Base-by-base conservation (phyloP, 176 grass and related monocot genomes). In the Musa acuminata region DNA sequence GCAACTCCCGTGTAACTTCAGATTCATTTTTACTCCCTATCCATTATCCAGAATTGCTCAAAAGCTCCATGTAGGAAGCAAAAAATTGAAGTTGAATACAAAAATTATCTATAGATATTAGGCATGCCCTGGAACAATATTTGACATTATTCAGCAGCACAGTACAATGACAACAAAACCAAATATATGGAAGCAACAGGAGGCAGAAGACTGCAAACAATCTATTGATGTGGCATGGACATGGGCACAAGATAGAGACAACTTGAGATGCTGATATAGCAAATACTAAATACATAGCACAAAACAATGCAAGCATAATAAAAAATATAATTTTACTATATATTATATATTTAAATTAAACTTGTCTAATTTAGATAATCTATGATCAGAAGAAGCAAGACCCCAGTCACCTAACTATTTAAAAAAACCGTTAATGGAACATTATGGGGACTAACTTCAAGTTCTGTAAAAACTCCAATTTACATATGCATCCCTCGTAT, bases 1-100 rank as follows among this genome's bases (percentile, higher is more conserved):
- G 84, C 69, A 99, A 69, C 8, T 91, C 82, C 78, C 82, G 79
- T 50, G 71, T 64, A 77, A 80, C 68, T 53, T 53, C 80, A 80
- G 88, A 84, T 69, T 53, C 71, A 79, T 79, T 84, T 67, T 50
- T 77, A 29, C 48, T 78, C 26, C 83, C 90, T 99, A 82, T 24
- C 55, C 81, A 86, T 76, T 49, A 50, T 51, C 11, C 2, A 49
- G 26, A 13, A 10, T 29, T 9, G n/a, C 57, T 16, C 13, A 74
- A 43, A 48, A 55, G 62, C 21, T 29, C 72, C 62, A 83, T 51
- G 25, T 35, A 83, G 80, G 22, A 77, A 21, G 65, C 35, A 65
- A 62, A 16, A 27, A 50, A 21, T 22, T 14, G 13, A 13, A 77
- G 13, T n/a, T 49, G 13, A 16, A 77, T 23, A 2, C 16, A 71